Evolutionary conservation across 345 rosid species (phyloP).

Genomic region (Salix viminalis): DNA sequence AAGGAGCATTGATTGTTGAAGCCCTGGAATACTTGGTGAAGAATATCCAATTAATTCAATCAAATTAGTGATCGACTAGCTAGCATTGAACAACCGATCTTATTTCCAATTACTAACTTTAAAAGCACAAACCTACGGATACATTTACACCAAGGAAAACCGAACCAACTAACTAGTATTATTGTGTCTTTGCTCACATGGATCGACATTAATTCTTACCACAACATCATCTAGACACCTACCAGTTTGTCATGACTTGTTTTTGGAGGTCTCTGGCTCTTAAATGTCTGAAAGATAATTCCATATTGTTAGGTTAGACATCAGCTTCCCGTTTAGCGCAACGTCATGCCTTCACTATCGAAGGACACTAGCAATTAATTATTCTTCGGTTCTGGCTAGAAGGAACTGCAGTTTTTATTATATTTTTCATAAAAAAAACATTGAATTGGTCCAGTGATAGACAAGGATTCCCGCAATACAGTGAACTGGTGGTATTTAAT

Average conservation of each 20-base stretch:
- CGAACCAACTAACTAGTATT: not conserved
- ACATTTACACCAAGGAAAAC: not conserved
- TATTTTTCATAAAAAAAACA: too few species aligned
- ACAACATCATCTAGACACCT: conserved; percentile 5
- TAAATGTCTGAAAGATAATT: not conserved
- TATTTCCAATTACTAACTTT: not conserved
- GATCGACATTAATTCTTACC: not conserved
- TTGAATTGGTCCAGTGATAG: not conserved
- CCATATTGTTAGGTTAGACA: conserved; percentile 7
- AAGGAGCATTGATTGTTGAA: not conserved
- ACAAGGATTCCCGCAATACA: not conserved
- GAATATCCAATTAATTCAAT: not conserved
- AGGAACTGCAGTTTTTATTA: not conserved
- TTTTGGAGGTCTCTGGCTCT: conserved; percentile 4
- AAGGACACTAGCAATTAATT: not conserved
- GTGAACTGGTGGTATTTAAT: conserved; percentile 56
- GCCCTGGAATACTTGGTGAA: not conserved
- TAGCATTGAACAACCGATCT: not conserved
- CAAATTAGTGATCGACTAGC: not conserved
- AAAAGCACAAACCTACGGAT: not conserved
- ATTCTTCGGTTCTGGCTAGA: not conserved
- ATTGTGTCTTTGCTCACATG: conserved; percentile 7
- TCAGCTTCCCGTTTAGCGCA: not conserved
- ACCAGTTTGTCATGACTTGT: conserved; percentile 9
- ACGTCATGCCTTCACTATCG: not conserved